Evolutionary conservation across 108 stramenopile genomes (phyloP).

Genomic region (Schizochytrium sp.): DNA sequence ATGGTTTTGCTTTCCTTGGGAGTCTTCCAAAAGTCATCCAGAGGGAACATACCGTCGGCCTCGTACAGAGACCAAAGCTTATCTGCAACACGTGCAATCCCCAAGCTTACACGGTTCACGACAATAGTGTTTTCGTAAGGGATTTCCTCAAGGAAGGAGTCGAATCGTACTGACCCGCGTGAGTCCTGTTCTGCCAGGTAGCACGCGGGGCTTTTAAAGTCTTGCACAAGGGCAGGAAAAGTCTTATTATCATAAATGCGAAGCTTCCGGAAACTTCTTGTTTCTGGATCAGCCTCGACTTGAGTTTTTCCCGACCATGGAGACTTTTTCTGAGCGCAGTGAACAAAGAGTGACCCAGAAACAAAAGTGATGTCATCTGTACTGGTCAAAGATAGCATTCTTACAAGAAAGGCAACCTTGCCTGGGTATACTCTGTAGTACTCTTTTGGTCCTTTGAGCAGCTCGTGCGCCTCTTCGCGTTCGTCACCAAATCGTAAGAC

Average conservation of each 20-base stretch:
- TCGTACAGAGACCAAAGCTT: conserved; percentile 2
- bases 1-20: background rate
- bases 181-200: background rate
- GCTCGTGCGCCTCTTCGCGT: background rate
- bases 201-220: background rate
- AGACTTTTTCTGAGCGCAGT: background rate
- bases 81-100: conserved; percentile 32
- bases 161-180: background rate
- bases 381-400: background rate
- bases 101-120: conserved; percentile 1
- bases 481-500: conserved; percentile 17
- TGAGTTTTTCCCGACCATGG: background rate
- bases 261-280: background rate
- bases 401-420: background rate
- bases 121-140: background rate
- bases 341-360: background rate
- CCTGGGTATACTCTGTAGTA: background rate
- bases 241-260: background rate
- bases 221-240: background rate
- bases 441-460: background rate
- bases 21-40: background rate
- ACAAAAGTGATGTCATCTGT: background rate
- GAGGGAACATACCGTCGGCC: background rate
- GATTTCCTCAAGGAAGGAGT: background rate
- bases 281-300: background rate